phyloP scores from a whole-genome alignment of 2,329 filamentous ascomycete genomes.

The Hysterium pulicare region DNA sequence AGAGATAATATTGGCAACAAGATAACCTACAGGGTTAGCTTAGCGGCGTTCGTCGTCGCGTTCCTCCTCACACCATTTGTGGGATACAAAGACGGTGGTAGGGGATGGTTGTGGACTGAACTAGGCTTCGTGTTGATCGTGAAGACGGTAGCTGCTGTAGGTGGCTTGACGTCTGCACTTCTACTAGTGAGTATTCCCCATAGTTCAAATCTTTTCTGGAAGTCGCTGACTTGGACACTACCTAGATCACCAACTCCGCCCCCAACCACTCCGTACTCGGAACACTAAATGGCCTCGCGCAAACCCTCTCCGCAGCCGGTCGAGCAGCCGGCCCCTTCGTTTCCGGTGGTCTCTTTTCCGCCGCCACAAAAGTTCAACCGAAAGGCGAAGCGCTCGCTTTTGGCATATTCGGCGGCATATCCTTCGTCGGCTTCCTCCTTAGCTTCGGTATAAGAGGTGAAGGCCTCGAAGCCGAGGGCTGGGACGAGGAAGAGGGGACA shows the following conservation, averaged over 20 bases:
- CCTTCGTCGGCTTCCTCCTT: constrained; percentile 74
- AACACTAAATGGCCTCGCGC: constrained; percentile 87
- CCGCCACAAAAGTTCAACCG: constrained; percentile 67
- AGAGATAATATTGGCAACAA: constrained; percentile 80
- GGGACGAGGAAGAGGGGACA: constrained; percentile 40
- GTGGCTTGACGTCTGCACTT: constrained; percentile 84
- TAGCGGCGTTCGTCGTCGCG: constrained; percentile 75
- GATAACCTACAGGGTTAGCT: constrained; percentile 72
- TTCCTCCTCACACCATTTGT: constrained; percentile 90
- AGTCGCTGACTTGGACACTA: neutral
- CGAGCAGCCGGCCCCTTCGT: constrained; percentile 85
- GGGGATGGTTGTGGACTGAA: constrained; percentile 72
- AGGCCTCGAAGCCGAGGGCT: constrained; percentile 57
- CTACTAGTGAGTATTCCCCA: constrained; percentile 61
- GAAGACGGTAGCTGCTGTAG: constrained; percentile 87
- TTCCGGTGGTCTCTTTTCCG: constrained; percentile 80
- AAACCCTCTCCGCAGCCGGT: constrained; percentile 87
- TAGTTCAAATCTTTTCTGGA: neutral
- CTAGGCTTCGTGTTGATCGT: constrained; percentile 76
- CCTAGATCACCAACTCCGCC: constrained; percentile 86
- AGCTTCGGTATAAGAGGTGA: constrained; percentile 73
- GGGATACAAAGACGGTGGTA: constrained; percentile 69
- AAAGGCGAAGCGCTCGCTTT: constrained; percentile 86
- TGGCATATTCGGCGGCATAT: constrained; percentile 80
- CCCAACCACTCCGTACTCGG: constrained; percentile 82